Percentiles rank a stretch among this genome's conserved stretches.
Conservation (phyloP, 768 basidiomycete genomes). For the Suillus subalutaceus region DNA sequence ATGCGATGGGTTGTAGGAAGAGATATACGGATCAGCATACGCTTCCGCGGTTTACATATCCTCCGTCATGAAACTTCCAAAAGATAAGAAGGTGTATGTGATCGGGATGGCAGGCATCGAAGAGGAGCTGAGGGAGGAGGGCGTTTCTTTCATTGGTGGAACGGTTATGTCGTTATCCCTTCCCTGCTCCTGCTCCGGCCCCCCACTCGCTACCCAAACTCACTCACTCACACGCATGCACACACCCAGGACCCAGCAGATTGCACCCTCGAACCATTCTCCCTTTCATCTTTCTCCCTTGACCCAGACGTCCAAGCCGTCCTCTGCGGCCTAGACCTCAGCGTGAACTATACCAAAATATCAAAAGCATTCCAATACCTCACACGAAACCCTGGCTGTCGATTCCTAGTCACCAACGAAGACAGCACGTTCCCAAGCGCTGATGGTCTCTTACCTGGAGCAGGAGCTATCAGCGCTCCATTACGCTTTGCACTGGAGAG, state of each 20-base stretch:
- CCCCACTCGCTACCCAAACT: background rate
- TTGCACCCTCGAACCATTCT: constrained; percentile 71
- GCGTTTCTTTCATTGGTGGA: constrained; percentile 79
- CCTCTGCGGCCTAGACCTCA: constrained; percentile 87
- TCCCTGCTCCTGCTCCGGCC: constrained; percentile 3
- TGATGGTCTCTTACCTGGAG: constrained; percentile 78
- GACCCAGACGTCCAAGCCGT: constrained; percentile 90
- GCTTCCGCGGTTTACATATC: constrained; percentile 85
- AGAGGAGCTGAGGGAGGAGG: constrained; percentile 90
- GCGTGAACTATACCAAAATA: constrained; percentile 91
- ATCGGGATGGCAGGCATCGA: constrained; percentile 92
- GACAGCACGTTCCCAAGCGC: constrained; percentile 89
- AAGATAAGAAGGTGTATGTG: constrained; percentile 93
- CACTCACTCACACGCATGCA: background rate
- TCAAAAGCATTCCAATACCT: constrained; percentile 93
- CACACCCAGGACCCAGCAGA: constrained; percentile 79
- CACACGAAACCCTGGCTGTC: constrained; percentile 73
- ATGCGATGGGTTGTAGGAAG: constrained; percentile 59
- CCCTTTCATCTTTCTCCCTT: constrained; percentile 64
- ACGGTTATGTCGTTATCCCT: constrained; percentile 56
- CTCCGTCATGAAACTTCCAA: constrained; percentile 85
- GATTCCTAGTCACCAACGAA: constrained; percentile 89
- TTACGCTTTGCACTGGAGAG: constrained; percentile 71
- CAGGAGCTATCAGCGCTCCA: constrained; percentile 83
- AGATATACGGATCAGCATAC: constrained; percentile 96